Conservation (phyloP, 345 rosid genomes). For the Noccaea bulbosa region DNA sequence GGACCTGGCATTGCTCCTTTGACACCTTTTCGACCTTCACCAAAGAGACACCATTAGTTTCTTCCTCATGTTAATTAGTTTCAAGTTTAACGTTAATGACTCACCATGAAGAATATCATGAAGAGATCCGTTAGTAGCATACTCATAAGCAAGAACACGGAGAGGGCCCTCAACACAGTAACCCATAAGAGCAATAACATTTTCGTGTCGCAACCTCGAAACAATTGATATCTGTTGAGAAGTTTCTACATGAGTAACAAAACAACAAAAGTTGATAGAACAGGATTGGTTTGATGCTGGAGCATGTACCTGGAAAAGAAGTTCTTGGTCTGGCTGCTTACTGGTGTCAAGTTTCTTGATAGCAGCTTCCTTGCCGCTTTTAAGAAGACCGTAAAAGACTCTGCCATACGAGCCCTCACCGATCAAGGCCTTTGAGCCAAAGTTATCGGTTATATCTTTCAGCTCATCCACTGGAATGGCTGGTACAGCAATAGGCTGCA, state of each 20-base stretch:
- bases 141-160: slow-evolving; percentile 82
- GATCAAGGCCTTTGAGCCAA: slow-evolving; percentile 66
- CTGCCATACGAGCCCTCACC: slow-evolving; percentile 97
- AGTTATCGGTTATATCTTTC: slow-evolving; percentile 70
- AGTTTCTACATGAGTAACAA: neutral
- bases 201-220: slow-evolving; percentile 72
- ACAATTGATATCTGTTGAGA: slow-evolving; percentile 74
- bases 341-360: slow-evolving; percentile 90
- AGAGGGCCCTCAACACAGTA: slow-evolving; percentile 82
- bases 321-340: slow-evolving; percentile 86
- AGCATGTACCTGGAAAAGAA: slow-evolving; percentile 72
- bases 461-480: slow-evolving; percentile 60
- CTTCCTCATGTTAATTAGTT: slow-evolving; percentile 5
- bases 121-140: slow-evolving; percentile 86
- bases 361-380: slow-evolving; percentile 66
- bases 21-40: slow-evolving; percentile 81
- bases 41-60: slow-evolving; percentile 5
- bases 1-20: slow-evolving; percentile 88
- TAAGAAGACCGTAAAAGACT: slow-evolving; percentile 77
- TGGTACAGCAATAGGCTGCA: slow-evolving; percentile 64
- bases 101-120: slow-evolving; percentile 87
- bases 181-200: slow-evolving; percentile 74
- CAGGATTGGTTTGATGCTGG: neutral
- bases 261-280: neutral
- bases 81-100: slow-evolving; percentile 14